phyloP scores from a whole-genome alignment of 73 alveolate species.

The Symbiodinium natans region DNA sequence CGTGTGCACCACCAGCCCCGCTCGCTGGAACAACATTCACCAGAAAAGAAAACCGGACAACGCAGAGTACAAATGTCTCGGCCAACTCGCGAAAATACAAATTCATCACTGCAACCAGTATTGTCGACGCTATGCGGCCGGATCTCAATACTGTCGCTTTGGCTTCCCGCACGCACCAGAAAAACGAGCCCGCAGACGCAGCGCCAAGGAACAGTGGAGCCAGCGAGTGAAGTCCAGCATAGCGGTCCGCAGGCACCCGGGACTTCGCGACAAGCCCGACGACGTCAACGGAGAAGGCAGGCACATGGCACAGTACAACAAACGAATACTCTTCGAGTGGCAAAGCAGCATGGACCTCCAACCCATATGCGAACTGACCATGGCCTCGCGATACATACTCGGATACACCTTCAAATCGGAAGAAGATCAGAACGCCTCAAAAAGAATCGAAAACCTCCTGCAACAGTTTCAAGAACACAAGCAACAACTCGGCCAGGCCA shows the following conservation, averaged over 20 bases:
- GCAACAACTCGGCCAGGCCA: neutral
- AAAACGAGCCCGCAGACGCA: neutral
- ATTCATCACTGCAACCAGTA: neutral
- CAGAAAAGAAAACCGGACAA: no score
- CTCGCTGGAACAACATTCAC: neutral
- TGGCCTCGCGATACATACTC: neutral
- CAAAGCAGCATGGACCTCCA: neutral
- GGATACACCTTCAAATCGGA: slow-evolving; percentile 29
- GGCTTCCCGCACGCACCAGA: slow-evolving; percentile 29
- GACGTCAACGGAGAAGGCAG: neutral
- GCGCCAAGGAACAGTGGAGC: slow-evolving; percentile 22
- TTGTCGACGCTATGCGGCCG: slow-evolving; percentile 14
- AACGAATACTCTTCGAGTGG: neutral
- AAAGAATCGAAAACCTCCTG: neutral
- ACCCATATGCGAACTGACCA: neutral
- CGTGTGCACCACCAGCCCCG: slow-evolving; percentile 34
- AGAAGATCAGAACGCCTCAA: neutral
- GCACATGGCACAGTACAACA: neutral
- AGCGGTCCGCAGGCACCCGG: neutral
- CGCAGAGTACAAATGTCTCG: neutral
- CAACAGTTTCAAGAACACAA: neutral
- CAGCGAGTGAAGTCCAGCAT: neutral
- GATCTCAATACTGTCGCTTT: slow-evolving; percentile 9
- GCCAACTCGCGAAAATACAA: neutral
- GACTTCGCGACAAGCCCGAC: neutral